A percentile compares a stretch with the other conserved stretches of the same genome.
Conservation (phyloP, 2,329 filamentous ascomycete species). For the Calonectria leucothoes region DNA sequence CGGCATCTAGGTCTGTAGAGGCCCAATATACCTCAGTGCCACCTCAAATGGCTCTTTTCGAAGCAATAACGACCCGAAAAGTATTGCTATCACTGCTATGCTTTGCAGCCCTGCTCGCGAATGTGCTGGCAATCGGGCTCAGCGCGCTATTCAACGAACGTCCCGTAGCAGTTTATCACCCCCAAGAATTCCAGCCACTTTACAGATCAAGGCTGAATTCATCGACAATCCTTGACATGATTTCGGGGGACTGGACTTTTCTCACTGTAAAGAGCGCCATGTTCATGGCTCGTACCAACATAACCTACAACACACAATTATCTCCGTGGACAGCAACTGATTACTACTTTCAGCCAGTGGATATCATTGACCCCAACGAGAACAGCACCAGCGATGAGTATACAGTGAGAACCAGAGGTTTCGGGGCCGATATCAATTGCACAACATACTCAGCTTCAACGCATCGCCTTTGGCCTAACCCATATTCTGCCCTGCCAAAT, state of each 20-base stretch:
- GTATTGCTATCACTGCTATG: background rate
- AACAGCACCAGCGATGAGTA: background rate
- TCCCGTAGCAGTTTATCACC: background rate
- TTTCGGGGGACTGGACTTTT: too few relatives aligned
- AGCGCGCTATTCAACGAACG: constrained; percentile 12
- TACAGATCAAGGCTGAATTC: background rate
- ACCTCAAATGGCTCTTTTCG: constrained; percentile 2
- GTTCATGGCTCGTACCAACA: background rate
- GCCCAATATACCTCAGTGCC: constrained; percentile 8
- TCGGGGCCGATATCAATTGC: constrained; percentile 4
- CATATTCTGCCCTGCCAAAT: background rate
- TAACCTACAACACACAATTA: background rate
- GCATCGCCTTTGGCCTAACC: background rate
- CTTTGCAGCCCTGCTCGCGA: background rate
- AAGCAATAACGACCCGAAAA: background rate
- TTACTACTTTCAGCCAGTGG: background rate
- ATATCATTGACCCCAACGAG: background rate
- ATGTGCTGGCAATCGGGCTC: constrained; percentile 6
- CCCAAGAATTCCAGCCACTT: background rate
- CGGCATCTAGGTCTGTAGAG: background rate
- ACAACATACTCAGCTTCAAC: background rate
- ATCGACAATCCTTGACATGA: background rate
- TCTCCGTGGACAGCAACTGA: constrained; percentile 2
- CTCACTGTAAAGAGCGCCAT: background rate
- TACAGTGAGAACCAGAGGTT: background rate